Evolutionary conservation across 1,284 basidiomycete genomes (phyloP).

Genomic region (Leccinum angustisporum): DNA sequence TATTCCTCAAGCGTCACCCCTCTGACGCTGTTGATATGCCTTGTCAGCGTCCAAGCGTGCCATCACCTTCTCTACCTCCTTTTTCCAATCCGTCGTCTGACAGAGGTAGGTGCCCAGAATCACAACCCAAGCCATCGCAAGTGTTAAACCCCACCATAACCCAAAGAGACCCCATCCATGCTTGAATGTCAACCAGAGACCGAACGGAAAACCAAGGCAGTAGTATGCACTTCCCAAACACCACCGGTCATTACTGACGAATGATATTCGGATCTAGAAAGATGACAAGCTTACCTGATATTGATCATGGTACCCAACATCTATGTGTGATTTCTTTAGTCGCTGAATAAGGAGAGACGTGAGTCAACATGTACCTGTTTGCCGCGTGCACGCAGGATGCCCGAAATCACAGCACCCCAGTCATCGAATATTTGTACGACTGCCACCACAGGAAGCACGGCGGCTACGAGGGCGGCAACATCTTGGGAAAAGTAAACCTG

Average conservation of each 20-base stretch:
- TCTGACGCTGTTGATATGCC: slow-evolving; percentile 8
- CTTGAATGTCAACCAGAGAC: slow-evolving; percentile 62
- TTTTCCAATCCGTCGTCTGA: slow-evolving; percentile 59
- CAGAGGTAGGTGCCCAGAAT: slow-evolving; percentile 50
- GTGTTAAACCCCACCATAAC: slow-evolving; percentile 66
- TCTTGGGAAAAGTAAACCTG: slow-evolving; percentile 31
- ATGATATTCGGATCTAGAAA: neutral
- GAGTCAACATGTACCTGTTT: slow-evolving; percentile 49
- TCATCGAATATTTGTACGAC: slow-evolving; percentile 84
- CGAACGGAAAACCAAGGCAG: slow-evolving; percentile 64
- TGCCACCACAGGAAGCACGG: slow-evolving; percentile 74
- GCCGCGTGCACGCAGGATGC: slow-evolving; percentile 78
- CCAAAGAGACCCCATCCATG: slow-evolving; percentile 52
- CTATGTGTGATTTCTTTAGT: slow-evolving; percentile 30
- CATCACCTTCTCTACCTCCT: slow-evolving; percentile 58
- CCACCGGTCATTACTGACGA: neutral
- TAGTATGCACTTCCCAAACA: slow-evolving; percentile 59
- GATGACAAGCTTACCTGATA: slow-evolving; percentile 43
- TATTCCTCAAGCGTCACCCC: slow-evolving; percentile 12
- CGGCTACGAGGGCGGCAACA: slow-evolving; percentile 65
- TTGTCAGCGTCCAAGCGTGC: slow-evolving; percentile 44
- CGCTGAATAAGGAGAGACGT: neutral
- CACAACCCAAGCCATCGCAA: slow-evolving; percentile 56
- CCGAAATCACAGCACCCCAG: slow-evolving; percentile 64
- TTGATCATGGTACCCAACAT: slow-evolving; percentile 66